Conservation (phyloP, 1,284 basidiomycete species). For the Trichosporon faecale region DNA sequence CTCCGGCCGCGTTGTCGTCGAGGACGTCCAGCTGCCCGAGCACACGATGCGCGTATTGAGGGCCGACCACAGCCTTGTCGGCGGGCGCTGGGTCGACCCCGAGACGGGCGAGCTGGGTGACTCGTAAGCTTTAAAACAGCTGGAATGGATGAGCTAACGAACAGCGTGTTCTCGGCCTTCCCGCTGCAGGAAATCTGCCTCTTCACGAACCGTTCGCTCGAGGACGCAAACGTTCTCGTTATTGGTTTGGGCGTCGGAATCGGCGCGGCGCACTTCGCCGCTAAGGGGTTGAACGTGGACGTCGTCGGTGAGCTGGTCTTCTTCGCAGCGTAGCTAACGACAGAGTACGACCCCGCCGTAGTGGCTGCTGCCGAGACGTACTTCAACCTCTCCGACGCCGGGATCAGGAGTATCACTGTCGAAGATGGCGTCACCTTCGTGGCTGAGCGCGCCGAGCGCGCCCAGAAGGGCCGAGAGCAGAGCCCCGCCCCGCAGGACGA, state of each 20-base stretch:
- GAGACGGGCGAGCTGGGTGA: slow-evolving; percentile 55
- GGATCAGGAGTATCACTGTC: slow-evolving; percentile 60
- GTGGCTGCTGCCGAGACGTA: slow-evolving; percentile 73
- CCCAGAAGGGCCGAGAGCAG: background rate
- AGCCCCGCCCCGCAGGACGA: background rate
- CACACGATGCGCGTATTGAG: slow-evolving; percentile 72
- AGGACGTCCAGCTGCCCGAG: slow-evolving; percentile 61
- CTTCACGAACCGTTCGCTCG: slow-evolving; percentile 55
- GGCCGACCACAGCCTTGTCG: slow-evolving; percentile 81
- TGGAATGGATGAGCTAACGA: background rate
- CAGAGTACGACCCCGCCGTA: slow-evolving; percentile 84
- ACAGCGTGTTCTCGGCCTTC: slow-evolving; percentile 77
- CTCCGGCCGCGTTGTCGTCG: slow-evolving; percentile 75
- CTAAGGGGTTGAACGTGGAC: slow-evolving; percentile 60
- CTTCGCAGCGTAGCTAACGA: slow-evolving; percentile 45
- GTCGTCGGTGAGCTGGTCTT: slow-evolving; percentile 33
- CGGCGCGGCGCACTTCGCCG: slow-evolving; percentile 67
- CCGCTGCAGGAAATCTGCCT: slow-evolving; percentile 77
- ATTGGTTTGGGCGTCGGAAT: slow-evolving; percentile 84
- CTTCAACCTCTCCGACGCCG: slow-evolving; percentile 69
- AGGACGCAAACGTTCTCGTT: slow-evolving; percentile 14
- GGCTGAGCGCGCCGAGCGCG: slow-evolving; percentile 46
- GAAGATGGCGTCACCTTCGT: slow-evolving; percentile 72
- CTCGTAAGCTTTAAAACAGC: slow-evolving; percentile 37
- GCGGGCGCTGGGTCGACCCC: slow-evolving; percentile 76